These are phyloP conservation scores for Phytophthora tubulina DNA, from an alignment of 352 stramenopile species.

Conservation along the genomic window DNA sequence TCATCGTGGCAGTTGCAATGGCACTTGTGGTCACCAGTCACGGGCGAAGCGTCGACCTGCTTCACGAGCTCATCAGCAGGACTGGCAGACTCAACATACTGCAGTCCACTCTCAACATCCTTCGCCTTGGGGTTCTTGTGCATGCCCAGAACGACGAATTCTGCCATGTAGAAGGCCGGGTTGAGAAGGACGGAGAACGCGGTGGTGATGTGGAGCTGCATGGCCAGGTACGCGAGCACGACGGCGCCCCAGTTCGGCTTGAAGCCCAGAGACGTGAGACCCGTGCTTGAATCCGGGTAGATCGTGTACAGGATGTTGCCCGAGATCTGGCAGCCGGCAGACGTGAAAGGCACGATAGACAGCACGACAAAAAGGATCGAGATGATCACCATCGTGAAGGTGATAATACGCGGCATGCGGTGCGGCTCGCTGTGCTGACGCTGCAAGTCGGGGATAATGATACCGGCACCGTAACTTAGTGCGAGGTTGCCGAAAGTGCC, in stretches of 20 bases:
- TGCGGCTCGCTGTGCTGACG: slow-evolving; percentile 40
- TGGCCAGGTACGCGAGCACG: slow-evolving; percentile 38
- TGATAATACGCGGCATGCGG: slow-evolving; percentile 40
- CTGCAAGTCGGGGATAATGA: slow-evolving; percentile 43
- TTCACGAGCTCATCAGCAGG: slow-evolving; percentile 36
- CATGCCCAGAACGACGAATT: slow-evolving; percentile 50
- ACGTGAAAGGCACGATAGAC: slow-evolving; percentile 49
- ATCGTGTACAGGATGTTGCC: slow-evolving; percentile 66
- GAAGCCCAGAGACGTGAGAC: slow-evolving; percentile 50
- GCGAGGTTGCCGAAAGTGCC: slow-evolving; percentile 56
- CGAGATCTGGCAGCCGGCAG: slow-evolving; percentile 63
- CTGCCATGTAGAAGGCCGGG: slow-evolving; percentile 51
- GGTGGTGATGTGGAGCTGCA: slow-evolving; percentile 45
- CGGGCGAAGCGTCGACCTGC: slow-evolving; percentile 22
- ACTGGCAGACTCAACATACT: slow-evolving; percentile 35
- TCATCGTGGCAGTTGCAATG: slow-evolving; percentile 53
- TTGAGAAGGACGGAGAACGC: slow-evolving; percentile 52
- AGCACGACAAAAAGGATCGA: slow-evolving; percentile 49
- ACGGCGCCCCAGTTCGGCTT: slow-evolving; percentile 39
- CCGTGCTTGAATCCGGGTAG: slow-evolving; percentile 49
- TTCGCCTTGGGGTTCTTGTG: slow-evolving; percentile 37
- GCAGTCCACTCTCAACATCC: slow-evolving; percentile 37
- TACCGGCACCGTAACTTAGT: slow-evolving; percentile 57
- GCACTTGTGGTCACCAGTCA: slow-evolving; percentile 39
- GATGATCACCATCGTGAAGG: slow-evolving; percentile 46